Percentiles rank a stretch among this genome's conserved stretches.
These are phyloP conservation scores for Aureobasidium lini DNA, from an alignment of 2,329 filamentous ascomycete species.

Conservation along the genomic window DNA sequence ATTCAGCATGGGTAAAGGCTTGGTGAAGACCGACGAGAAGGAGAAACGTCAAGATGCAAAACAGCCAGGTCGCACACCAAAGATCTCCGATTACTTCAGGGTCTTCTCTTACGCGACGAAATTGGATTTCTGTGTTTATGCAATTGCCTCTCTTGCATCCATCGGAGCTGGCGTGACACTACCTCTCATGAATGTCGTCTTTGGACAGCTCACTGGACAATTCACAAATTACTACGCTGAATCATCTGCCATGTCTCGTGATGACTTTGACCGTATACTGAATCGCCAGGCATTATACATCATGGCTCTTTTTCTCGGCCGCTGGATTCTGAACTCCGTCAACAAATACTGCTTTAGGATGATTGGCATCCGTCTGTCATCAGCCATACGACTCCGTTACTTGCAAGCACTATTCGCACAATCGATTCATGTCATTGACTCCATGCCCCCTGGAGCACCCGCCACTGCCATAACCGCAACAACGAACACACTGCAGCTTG, in stretches of 20 bases:
- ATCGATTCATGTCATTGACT: constrained; percentile 57
- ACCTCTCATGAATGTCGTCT: constrained; percentile 56
- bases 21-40: neutral
- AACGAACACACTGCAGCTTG: constrained; percentile 58
- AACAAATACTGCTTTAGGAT: constrained; percentile 59
- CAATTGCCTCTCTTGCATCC: constrained; percentile 22
- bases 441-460: constrained; percentile 54
- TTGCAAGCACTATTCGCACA: constrained; percentile 53
- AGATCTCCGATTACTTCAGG: neutral
- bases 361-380: constrained; percentile 55
- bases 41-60: neutral
- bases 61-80: neutral
- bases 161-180: constrained; percentile 54
- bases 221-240: constrained; percentile 50
- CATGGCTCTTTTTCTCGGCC: constrained; percentile 56
- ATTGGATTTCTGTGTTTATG: neutral
- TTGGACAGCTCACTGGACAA: constrained; percentile 55
- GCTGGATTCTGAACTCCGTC: constrained; percentile 56
- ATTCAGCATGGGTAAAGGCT: neutral
- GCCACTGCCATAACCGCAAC: constrained; percentile 58
- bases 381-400: constrained; percentile 55
- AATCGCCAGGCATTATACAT: constrained; percentile 51
- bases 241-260: constrained; percentile 21
- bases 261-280: constrained; percentile 30
- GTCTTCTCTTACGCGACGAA: constrained; percentile 1